Conservation (phyloP, 148 eudicot species). For the Rhododendron ferrugineum region DNA sequence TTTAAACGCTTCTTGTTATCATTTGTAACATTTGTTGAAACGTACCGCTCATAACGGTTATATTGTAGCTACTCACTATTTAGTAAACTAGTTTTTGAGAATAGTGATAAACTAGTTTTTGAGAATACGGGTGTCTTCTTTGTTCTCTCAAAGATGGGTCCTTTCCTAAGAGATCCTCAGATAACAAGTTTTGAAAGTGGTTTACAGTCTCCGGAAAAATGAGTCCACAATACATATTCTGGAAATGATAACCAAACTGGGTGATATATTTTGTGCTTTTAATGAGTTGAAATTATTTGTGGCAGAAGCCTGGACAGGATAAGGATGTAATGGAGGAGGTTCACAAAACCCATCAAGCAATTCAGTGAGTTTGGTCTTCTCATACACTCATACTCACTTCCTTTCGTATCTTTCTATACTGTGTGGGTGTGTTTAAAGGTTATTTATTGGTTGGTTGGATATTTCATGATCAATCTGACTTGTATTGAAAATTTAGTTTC, state of each 20-base stretch:
- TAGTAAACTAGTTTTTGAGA: neutral
- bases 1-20: neutral
- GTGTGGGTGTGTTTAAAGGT: neutral
- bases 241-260: neutral
- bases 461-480: neutral
- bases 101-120: neutral
- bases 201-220: neutral
- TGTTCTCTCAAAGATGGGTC: too few relatives aligned
- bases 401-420: neutral
- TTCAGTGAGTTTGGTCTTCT: conserved; percentile 52
- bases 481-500: neutral
- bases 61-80: neutral
- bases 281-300: conserved; percentile 8
- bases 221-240: neutral
- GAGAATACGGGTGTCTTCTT: neutral
- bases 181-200: neutral
- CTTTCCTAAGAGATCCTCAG: too few relatives aligned
- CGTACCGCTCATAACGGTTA: too few relatives aligned
- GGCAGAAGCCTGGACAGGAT: conserved; percentile 47
- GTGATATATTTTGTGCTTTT: neutral
- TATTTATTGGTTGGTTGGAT: neutral
- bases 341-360: conserved; percentile 68
- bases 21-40: too few relatives aligned
- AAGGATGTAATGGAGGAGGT: conserved; percentile 72
- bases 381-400: neutral